Conservation (phyloP, 1,284 basidiomycete genomes). For the Leccinum pachyderme region DNA sequence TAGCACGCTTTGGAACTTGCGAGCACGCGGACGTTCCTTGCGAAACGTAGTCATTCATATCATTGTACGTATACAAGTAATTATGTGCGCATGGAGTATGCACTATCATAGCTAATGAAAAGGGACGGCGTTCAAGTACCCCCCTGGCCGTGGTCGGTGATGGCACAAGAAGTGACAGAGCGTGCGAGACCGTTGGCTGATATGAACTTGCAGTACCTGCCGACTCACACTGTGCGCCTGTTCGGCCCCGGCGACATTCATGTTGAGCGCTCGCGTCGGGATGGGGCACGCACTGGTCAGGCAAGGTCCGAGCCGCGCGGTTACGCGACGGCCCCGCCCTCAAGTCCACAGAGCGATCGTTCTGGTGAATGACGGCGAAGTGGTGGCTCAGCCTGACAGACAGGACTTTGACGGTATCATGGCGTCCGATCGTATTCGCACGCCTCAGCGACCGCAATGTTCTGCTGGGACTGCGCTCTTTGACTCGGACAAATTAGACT, state of each 20-base stretch:
- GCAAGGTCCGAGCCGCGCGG: background rate
- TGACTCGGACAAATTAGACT: background rate
- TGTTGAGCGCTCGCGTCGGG: background rate
- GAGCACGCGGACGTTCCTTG: background rate
- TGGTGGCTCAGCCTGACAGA: background rate
- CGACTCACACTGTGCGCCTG: background rate
- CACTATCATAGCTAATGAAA: background rate
- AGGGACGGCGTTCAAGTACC: background rate
- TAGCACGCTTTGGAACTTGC: background rate
- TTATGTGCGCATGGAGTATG: background rate
- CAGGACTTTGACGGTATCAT: background rate
- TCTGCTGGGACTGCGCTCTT: background rate
- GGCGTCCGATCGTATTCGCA: background rate
- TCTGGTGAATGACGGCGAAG: background rate
- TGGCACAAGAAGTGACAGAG: background rate
- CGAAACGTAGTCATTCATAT: background rate
- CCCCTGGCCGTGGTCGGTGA: background rate
- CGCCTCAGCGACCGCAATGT: background rate
- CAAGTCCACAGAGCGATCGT: background rate
- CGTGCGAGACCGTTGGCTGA: background rate
- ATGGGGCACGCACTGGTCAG: background rate
- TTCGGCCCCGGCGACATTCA: background rate
- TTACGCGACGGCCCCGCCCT: background rate
- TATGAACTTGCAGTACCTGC: background rate
- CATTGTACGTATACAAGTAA: background rate